Base-by-base conservation (phyloP, 2,329 filamentous ascomycete species). In the Knoxdaviesia capensis region DNA sequence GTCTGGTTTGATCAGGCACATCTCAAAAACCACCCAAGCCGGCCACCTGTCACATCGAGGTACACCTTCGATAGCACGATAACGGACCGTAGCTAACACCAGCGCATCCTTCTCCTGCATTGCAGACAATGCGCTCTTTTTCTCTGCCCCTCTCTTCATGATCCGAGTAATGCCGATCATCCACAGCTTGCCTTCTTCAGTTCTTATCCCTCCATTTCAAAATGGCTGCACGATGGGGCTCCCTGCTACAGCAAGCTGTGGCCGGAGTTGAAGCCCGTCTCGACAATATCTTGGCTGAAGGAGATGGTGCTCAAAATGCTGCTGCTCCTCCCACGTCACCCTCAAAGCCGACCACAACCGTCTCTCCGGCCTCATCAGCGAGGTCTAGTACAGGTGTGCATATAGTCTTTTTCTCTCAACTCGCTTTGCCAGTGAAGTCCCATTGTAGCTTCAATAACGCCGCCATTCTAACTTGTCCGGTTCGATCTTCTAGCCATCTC, bases 221-320 rank as follows among this genome's bases (percentile, higher is more conserved):
- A 20, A 20, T 20, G 20, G 20, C 20, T 20, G 20, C 43, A 37
- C 31, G 41, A 74, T 86, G 81, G 81, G 80, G 79, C 38, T 76
- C 75, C 32, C 80, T 94, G 55, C 69, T 94, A 46, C 82, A 86
- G 49, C 84, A 88, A 59, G 87, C 88, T 48, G 85, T 96, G 46
- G 86, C 87, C 43, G 87, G 87, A 46, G 81, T 98, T 44, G 90
- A 98, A 62, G 92, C 87, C 45, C 77, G 83, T 37, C 71, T 98
- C 45, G 90, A 98, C 58, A 87, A 74, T 40, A 93, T 98, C 45
- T 70, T 98, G 46, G 77, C 85, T 42, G 87, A 94, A 49, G 77
- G 83, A 43, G 75, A 79, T 37, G 71, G 60, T 41, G 60, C 56
- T 3, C 28, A 36, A 7, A 33, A 34, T 7, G 7, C 6, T 40